Evolutionary conservation across 2,329 filamentous ascomycete genomes (phyloP).

Genomic region (Coniochaeta ligniaria): DNA sequence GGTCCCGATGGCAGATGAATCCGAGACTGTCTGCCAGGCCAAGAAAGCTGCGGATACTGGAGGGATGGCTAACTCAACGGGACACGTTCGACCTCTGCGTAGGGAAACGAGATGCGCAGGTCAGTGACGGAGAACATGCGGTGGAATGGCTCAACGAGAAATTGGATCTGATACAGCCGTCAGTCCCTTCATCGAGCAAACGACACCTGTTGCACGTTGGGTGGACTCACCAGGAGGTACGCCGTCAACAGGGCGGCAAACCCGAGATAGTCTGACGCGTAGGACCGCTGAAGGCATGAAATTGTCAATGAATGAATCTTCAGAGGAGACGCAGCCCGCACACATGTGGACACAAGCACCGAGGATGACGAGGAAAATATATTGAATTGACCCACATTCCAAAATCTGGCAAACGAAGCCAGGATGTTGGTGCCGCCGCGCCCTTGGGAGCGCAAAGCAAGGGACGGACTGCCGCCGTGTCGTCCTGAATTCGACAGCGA

Average conservation of each 20-base stretch:
- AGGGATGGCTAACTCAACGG: constrained; percentile 53
- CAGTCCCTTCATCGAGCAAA: constrained; percentile 3
- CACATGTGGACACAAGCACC: constrained; percentile 6
- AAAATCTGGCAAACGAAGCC: constrained; percentile 30
- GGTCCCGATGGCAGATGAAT: background rate
- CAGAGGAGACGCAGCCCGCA: background rate
- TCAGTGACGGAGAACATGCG: constrained; percentile 91
- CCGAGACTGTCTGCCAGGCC: background rate
- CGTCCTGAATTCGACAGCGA: constrained; percentile 12
- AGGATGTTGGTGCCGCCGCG: background rate
- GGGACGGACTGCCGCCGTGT: constrained; percentile 7
- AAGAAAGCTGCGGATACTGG: background rate
- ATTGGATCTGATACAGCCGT: constrained; percentile 43
- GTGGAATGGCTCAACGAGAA: constrained; percentile 78
- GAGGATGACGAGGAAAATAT: background rate
- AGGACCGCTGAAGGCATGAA: constrained; percentile 53
- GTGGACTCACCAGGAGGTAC: constrained; percentile 51
- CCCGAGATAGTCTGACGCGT: constrained; percentile 83
- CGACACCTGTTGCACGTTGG: constrained; percentile 12
- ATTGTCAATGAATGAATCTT: background rate
- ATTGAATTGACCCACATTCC: constrained; percentile 31
- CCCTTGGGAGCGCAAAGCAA: constrained; percentile 17
- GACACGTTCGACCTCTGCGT: constrained; percentile 78
- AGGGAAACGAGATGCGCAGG: constrained; percentile 75
- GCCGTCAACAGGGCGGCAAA: constrained; percentile 61